Base-by-base conservation (phyloP, 1,284 basidiomycete species). In the Cronartium ribicola region DNA sequence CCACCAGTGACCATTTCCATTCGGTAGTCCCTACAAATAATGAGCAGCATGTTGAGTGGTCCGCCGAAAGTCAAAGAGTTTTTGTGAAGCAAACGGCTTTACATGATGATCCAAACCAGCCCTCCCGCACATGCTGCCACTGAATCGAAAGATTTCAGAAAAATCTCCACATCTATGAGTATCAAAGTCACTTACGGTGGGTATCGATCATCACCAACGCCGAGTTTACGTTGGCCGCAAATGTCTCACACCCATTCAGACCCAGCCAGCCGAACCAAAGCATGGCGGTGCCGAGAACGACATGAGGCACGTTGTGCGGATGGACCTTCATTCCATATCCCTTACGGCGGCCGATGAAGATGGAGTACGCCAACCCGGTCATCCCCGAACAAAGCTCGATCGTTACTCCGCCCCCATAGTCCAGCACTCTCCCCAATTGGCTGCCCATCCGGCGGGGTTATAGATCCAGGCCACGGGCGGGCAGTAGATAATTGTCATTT, bases 191-290 rank as follows among this genome's bases (percentile, higher is more conserved):
- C 60, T 37, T 51, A 55, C 72, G 82, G 84, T 95, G 95, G 70
- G 92, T 91, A 80, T 91, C 91, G 87, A 91, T 92, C 70, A 91
- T 86, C 7, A 92, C 90, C 82, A 91, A 86, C 70, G 92, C 86
- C 0, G 92, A 92, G 70, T 92, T 89, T 55, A 96, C 84, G 81
- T 94, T 94, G 22, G 93, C 93, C 70, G 91, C 91, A 79, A 93
- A 93, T 8, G 92, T 90, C 67, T 89, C 91, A 14, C 86, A 86
- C 29, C 84, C 85, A 80, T 83, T 83, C 78, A 80, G 76, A 13
- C 90, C 94, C 80, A 94, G 93, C 94, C 94, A 97, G 73, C 93
- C 93, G 80, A 95, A 90, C 92, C 92, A 96, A 74, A 96, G 88
- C 77, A 96, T 86, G 13, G 88, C 86, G 14, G 89, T 94, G 76